Evolutionary conservation across 768 basidiomycete genomes (phyloP).

Genomic region (Tricholoma sp.): DNA sequence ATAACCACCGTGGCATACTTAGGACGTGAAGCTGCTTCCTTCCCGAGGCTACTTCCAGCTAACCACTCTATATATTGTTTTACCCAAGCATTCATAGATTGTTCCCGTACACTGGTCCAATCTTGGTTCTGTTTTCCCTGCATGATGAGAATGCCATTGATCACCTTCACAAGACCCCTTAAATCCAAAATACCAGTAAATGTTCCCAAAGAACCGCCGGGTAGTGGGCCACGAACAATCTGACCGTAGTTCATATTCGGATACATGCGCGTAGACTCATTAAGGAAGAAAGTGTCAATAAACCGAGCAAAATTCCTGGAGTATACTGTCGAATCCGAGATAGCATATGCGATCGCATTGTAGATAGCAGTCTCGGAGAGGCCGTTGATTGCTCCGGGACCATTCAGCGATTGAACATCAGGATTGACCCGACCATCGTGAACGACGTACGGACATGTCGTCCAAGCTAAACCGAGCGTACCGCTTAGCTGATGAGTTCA

Average conservation of each 20-base stretch:
- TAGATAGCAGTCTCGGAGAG: constrained; percentile 40
- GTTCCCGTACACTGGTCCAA: constrained; percentile 37
- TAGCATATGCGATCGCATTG: constrained; percentile 39
- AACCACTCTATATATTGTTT: constrained; percentile 42
- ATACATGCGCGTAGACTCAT: constrained; percentile 39
- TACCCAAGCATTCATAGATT: constrained; percentile 39
- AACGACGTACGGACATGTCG: constrained; percentile 40
- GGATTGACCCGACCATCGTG: constrained; percentile 54
- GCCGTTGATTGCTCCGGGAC: constrained; percentile 32
- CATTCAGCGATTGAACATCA: constrained; percentile 43
- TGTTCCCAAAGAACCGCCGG: constrained; percentile 32
- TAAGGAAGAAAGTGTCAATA: constrained; percentile 44
- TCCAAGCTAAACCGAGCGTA: constrained; percentile 24
- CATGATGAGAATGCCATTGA: constrained; percentile 40
- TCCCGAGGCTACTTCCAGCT: constrained; percentile 33
- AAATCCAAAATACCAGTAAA: constrained; percentile 53
- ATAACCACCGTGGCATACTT: not conserved
- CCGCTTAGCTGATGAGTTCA: constrained; percentile 1
- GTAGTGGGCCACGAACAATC: constrained; percentile 46
- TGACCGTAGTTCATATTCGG: constrained; percentile 55
- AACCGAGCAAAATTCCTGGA: constrained; percentile 30
- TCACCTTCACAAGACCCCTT: constrained; percentile 44
- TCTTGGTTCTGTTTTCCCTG: constrained; percentile 28
- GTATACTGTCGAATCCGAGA: constrained; percentile 26
- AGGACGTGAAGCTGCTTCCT: constrained; percentile 22